Percentiles rank a stretch among this genome's conserved stretches.
phyloP scores from a whole-genome alignment of 2,329 filamentous ascomycete genomes.

The Fusarium irregulare region DNA sequence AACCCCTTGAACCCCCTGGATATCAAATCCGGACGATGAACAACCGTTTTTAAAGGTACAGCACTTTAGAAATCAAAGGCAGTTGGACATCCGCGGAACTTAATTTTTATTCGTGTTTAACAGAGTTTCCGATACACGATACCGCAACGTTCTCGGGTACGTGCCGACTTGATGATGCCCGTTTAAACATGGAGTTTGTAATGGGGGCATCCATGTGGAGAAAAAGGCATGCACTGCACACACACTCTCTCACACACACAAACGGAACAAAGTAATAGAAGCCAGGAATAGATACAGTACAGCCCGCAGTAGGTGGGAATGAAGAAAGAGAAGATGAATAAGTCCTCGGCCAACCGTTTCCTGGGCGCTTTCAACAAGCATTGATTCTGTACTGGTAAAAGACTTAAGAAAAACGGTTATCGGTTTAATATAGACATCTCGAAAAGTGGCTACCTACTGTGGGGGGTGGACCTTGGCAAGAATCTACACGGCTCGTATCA shows the following conservation, averaged over 20 bases:
- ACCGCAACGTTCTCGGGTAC: conserved; percentile 21
- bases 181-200: conserved; percentile 3
- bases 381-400: background rate
- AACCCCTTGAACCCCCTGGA: background rate
- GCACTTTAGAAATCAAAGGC: background rate
- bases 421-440: background rate
- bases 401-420: background rate
- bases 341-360: background rate
- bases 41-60: background rate
- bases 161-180: conserved; percentile 15
- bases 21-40: background rate
- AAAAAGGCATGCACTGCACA: background rate
- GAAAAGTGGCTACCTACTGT: conserved; percentile 3
- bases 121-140: conserved; percentile 8
- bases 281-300: background rate
- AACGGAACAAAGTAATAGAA: conserved; percentile 7
- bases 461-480: background rate
- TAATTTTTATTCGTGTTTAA: background rate
- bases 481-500: conserved; percentile 17
- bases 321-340: background rate
- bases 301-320: background rate
- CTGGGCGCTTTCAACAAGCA: background rate
- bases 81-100: background rate
- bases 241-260: background rate
- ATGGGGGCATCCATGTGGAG: conserved; percentile 17